Conservation (phyloP, 2,329 filamentous ascomycete species). For the Diplodia intermedia region DNA sequence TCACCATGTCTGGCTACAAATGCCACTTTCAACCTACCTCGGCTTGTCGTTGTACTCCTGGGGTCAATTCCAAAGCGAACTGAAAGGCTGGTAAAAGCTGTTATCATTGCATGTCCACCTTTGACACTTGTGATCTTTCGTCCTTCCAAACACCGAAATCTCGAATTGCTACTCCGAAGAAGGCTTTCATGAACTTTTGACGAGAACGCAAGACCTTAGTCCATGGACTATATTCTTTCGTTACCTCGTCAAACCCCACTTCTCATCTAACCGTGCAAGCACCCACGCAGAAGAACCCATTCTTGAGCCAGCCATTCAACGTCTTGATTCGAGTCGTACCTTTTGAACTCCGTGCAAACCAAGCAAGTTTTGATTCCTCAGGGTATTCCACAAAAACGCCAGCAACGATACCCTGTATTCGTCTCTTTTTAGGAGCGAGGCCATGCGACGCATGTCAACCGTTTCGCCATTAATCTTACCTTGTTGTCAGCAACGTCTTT, state of each 20-base stretch:
- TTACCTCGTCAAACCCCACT: neutral
- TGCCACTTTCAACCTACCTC: too few relatives aligned
- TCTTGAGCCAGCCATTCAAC: neutral
- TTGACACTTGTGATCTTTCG: too few relatives aligned
- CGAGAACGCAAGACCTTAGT: neutral
- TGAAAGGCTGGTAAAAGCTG: too few relatives aligned
- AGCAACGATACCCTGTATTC: neutral
- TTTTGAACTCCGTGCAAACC: neutral
- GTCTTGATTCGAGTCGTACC: neutral
- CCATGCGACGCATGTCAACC: neutral
- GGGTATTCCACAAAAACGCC: neutral
- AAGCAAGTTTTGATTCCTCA: neutral
- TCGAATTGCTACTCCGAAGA: neutral
- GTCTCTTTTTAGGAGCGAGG: neutral
- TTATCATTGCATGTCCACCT: neutral
- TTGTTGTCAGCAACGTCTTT: neutral
- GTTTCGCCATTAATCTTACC: neutral
- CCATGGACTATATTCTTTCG: neutral
- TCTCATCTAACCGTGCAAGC: neutral
- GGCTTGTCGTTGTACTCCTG: too few relatives aligned
- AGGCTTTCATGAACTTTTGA: neutral
- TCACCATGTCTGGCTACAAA: neutral
- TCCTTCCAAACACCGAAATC: slow-evolving; percentile 40
- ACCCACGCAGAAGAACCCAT: neutral
- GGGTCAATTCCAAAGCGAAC: too few relatives aligned